Percentiles rank a stretch among this genome's conserved stretches.
These are phyloP conservation scores for Anthracocystis walkeri DNA, from an alignment of 1,284 basidiomycete genomes.

Conservation along the genomic window DNA sequence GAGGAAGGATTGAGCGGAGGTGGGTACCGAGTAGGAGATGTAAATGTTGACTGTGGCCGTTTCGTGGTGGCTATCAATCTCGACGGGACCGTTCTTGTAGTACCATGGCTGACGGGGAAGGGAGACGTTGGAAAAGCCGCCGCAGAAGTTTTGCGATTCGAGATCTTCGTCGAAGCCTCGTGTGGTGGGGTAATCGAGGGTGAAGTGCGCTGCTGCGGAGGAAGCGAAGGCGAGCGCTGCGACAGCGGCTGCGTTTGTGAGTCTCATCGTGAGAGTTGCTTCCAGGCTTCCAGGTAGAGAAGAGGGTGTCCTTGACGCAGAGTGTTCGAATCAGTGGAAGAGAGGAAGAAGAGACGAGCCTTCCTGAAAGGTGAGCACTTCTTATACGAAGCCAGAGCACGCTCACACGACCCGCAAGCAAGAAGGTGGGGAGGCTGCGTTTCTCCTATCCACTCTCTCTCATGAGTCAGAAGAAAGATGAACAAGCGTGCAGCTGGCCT, in stretches of 20 bases:
- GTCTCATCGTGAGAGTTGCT: constrained; percentile 14
- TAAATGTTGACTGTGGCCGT: constrained; percentile 49
- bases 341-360: not conserved
- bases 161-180: constrained; percentile 52
- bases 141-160: constrained; percentile 44
- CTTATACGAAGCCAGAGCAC: too few species aligned
- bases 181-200: constrained; percentile 35
- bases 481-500: too few species aligned
- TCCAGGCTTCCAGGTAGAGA: too few species aligned
- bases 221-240: constrained; percentile 18
- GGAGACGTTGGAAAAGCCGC: constrained; percentile 40
- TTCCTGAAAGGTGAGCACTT: too few species aligned
- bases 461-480: too few species aligned
- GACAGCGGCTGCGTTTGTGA: not conserved
- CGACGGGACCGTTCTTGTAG: constrained; percentile 36
- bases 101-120: constrained; percentile 35
- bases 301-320: too few species aligned
- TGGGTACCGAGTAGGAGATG: constrained; percentile 32
- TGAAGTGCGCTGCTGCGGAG: constrained; percentile 29
- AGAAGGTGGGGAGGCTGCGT: too few species aligned
- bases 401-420: too few species aligned
- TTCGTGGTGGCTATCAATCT: constrained; percentile 50
- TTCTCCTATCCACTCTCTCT: too few species aligned
- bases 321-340: too few species aligned
- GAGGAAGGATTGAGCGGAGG: constrained; percentile 26